Evolutionary conservation across 306 rosid species (phyloP).

Genomic region (Abrus pulchellus): DNA sequence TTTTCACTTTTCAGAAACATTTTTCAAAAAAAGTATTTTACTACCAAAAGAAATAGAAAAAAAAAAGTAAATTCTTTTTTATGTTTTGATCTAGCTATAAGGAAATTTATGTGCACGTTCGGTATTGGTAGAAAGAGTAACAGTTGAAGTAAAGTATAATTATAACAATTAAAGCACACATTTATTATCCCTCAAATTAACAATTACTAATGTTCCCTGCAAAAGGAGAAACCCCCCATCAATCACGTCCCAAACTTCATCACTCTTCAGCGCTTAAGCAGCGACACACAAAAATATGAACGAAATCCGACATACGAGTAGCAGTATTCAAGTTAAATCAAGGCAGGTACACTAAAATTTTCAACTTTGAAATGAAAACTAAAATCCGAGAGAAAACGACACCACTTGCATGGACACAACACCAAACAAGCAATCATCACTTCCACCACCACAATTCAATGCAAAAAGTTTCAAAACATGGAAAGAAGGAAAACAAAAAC

Average conservation of each 20-base stretch:
- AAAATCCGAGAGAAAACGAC: slow-evolving; percentile 29
- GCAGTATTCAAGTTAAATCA: slow-evolving; percentile 27
- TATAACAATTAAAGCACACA: slow-evolving; percentile 23
- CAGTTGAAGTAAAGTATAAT: background rate
- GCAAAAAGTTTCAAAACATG: background rate
- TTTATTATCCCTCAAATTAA: slow-evolving; percentile 38
- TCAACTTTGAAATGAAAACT: slow-evolving; percentile 13
- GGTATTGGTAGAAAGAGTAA: background rate
- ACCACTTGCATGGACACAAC: slow-evolving; percentile 33
- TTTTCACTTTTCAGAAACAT: slow-evolving; percentile 4
- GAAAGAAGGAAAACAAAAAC: background rate
- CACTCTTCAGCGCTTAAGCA: slow-evolving; percentile 32
- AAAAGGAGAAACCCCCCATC: slow-evolving; percentile 56
- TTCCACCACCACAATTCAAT: slow-evolving; percentile 24
- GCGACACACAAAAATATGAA: background rate
- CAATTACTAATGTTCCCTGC: slow-evolving; percentile 46
- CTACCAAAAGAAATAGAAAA: background rate
- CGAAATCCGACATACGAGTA: background rate
- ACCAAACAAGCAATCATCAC: slow-evolving; percentile 35
- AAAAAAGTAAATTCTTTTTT: background rate
- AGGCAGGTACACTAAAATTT: slow-evolving; percentile 15
- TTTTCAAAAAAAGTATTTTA: background rate
- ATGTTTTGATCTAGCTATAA: background rate
- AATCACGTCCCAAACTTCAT: slow-evolving; percentile 69
- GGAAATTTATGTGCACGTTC: slow-evolving; percentile 38